Evolutionary conservation across 1,139 yeast species (phyloP), one percentile per base, ranked within the genome.

Genomic region (Ogataea hybrid): DNA sequence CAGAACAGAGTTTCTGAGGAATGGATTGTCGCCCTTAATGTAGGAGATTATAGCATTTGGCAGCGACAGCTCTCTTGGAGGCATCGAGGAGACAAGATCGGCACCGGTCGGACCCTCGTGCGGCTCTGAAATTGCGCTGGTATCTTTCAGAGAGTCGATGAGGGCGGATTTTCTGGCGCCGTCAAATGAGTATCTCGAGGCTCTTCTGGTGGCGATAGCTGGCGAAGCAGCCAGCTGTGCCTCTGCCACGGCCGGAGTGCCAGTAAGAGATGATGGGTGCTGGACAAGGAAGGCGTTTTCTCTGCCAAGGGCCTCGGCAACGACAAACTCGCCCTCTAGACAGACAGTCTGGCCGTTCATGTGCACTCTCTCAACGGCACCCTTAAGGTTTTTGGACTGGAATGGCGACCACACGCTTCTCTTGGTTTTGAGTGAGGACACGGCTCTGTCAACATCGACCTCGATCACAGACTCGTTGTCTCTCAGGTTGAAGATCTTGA

Each of bases 301-400:
- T 61, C 69, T 70, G 51, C 97, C 97, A 38, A 71, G 63, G 25
- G 85, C 82, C 51, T 70, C 74, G 18, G 65, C 59, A 39, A 75
- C 72, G 50, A 84, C 71, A 39, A 87, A 67, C 46, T 76, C 76
- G 53, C 96, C 96, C 62, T 90, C 96, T 54, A 89, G 75, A 51
- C 88, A 84, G 47, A 84, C 87, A 44, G 96, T 85, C 62, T 82
- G 82, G 49, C 80, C 83, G 53, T 81, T 79, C 63, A 86, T 72
- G 50, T 82, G 75, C 41, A 92, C 97, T 63, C 97, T 80, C 67
- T 88, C 96, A 57, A 92, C 83, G 53, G 87, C 81, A 49, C 97
- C 97, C 49, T 69, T 73, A 59, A 85, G 70, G 41, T 71, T 68
- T 52, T 70, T 68, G 57, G 69, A 66, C 42, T 65, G 62, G 56